A percentile compares a stretch with the other conserved stretches of the same genome.
Evolutionary conservation across 2,329 filamentous ascomycete species (phyloP).

Genomic region (Stagonosporopsis rhizophila): DNA sequence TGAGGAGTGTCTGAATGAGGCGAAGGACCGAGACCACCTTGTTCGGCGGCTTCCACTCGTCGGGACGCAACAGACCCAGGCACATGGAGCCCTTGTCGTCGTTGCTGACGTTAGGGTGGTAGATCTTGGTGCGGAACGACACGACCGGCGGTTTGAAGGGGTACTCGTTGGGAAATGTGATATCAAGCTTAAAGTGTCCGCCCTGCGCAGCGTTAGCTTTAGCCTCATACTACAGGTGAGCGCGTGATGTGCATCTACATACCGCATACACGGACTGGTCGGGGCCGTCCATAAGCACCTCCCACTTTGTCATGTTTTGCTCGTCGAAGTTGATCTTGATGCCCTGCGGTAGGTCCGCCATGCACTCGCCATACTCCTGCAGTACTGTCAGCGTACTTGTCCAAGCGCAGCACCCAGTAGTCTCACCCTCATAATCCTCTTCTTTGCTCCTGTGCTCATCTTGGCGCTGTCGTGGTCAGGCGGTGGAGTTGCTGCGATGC

Average conservation of each 20-base stretch:
- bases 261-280: constrained; percentile 70
- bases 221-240: constrained; percentile 1
- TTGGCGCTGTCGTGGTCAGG: constrained; percentile 26
- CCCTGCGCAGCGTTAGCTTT: constrained; percentile 54
- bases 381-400: constrained; percentile 17
- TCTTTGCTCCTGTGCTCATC: constrained; percentile 51
- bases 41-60: constrained; percentile 91
- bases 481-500: constrained; percentile 13
- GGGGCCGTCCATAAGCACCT: constrained; percentile 71
- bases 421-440: constrained; percentile 56
- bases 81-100: constrained; percentile 86
- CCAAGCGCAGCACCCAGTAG: not conserved
- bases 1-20: constrained; percentile 75
- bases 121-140: constrained; percentile 86
- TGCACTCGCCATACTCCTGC: constrained; percentile 49
- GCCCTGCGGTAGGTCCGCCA: constrained; percentile 44
- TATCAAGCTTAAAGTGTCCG: constrained; percentile 75
- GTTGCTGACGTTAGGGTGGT: constrained; percentile 94
- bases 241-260: constrained; percentile 37
- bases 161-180: constrained; percentile 79
- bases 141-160: constrained; percentile 87
- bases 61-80: constrained; percentile 79
- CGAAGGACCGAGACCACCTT: constrained; percentile 78
- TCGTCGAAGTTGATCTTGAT: constrained; percentile 62
- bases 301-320: constrained; percentile 72